Percentiles rank a stretch among this genome's conserved stretches.
phyloP scores from a whole-genome alignment of 345 rosid genomes.

The Schrenkiella parvula region DNA sequence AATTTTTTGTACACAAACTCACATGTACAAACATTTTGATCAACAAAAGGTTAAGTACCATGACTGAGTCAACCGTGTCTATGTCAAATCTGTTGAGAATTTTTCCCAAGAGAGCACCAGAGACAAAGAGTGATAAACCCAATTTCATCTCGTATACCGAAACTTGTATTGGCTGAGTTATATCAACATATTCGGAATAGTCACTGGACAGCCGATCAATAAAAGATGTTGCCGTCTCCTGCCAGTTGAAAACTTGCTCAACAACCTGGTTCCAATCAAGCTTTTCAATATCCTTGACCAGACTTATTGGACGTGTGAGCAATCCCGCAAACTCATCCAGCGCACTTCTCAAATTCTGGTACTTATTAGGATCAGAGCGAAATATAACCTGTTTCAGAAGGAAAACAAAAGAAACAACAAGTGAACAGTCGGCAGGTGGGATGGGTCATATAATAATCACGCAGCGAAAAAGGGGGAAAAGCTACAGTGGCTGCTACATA shows the following conservation, averaged over 20 bases:
- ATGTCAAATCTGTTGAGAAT: slow-evolving; percentile 38
- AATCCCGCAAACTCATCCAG: slow-evolving; percentile 55
- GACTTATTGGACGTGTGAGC: slow-evolving; percentile 40
- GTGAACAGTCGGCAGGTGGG: slow-evolving; percentile 6
- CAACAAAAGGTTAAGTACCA: slow-evolving; percentile 44
- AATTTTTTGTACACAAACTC: slow-evolving; percentile 4
- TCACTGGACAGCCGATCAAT: slow-evolving; percentile 56
- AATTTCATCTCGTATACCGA: slow-evolving; percentile 87
- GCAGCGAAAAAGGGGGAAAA: background rate
- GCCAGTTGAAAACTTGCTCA: slow-evolving; percentile 70
- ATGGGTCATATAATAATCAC: background rate
- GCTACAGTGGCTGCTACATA: slow-evolving; percentile 22
- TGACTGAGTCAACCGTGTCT: slow-evolving; percentile 47
- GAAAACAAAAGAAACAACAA: slow-evolving; percentile 5
- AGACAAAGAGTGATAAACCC: slow-evolving; percentile 63
- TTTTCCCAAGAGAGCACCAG: slow-evolving; percentile 44
- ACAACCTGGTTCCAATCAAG: slow-evolving; percentile 49
- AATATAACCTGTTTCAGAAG: slow-evolving; percentile 62
- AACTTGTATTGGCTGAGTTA: slow-evolving; percentile 88
- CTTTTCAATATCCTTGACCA: slow-evolving; percentile 36
- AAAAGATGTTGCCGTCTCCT: slow-evolving; percentile 72
- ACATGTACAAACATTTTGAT: background rate
- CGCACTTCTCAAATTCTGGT: slow-evolving; percentile 57
- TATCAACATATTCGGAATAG: slow-evolving; percentile 61
- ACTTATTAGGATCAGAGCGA: slow-evolving; percentile 63